Evolutionary conservation across 805 yeast species (phyloP).

Genomic region (Candida arabinofermentans): DNA sequence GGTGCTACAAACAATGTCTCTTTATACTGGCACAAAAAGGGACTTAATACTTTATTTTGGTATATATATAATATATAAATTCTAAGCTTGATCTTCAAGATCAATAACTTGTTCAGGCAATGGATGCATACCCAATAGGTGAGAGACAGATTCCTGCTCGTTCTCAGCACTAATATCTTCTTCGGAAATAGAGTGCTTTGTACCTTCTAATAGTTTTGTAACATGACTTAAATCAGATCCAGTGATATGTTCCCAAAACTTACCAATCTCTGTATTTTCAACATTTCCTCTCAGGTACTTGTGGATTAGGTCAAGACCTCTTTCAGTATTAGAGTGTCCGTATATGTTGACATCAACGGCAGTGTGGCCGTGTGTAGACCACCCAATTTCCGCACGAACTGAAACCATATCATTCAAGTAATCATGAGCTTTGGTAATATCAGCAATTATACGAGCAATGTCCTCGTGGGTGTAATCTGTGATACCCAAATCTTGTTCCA

Average conservation of each 20-base stretch:
- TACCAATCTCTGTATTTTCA: slow-evolving; percentile 84
- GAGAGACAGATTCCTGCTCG: slow-evolving; percentile 7
- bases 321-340: slow-evolving; percentile 61
- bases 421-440: slow-evolving; percentile 35
- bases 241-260: slow-evolving; percentile 57
- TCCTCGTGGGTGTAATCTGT: slow-evolving; percentile 53
- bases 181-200: slow-evolving; percentile 40
- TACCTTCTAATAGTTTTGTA: slow-evolving; percentile 45
- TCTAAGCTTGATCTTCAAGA: neutral
- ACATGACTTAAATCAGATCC: slow-evolving; percentile 45
- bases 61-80: too few relatives aligned
- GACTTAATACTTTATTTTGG: too few relatives aligned
- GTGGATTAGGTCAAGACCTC: slow-evolving; percentile 36
- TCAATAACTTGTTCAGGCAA: neutral
- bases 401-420: slow-evolving; percentile 69
- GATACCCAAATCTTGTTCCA: slow-evolving; percentile 67
- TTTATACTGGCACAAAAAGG: too few relatives aligned
- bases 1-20: too few relatives aligned
- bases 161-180: slow-evolving; percentile 8
- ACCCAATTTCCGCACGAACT: slow-evolving; percentile 83
- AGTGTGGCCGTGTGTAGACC: slow-evolving; percentile 95
- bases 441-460: slow-evolving; percentile 37
- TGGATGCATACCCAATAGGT: slow-evolving; percentile 10
- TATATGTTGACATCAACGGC: slow-evolving; percentile 95
- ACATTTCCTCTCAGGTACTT: slow-evolving; percentile 67